Base-by-base conservation (phyloP, 164 flowering plant genomes). In the Protea cynaroides region DNA sequence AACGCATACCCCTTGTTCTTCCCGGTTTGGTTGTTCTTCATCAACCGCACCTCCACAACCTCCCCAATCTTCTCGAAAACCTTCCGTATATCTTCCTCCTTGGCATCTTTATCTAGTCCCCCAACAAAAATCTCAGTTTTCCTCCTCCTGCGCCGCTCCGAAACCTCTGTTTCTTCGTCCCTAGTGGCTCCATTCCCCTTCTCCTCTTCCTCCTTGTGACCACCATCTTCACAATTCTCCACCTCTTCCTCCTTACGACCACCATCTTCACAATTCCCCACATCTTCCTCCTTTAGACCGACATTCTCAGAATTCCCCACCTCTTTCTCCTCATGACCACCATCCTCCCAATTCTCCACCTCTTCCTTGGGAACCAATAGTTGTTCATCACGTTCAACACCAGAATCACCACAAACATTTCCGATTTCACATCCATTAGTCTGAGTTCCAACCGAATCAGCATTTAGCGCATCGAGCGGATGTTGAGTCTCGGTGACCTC, bases 1-100 rank as follows among this genome's bases (percentile, higher is more conserved):
- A 79, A 79, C 17, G 80, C 82, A 69, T 72, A 79, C 0, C 79
- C 82, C 47, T 76, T 79, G 19, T 74, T 79, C 71, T 72, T 69
- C 38, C 76, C 69, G 0, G 78, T 76, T 49, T 72, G 62, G 18
- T 59, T 40, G 40, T 72, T 70, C 73, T 46, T 69, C 56, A 67
- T 44, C 69, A 79, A 25, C 46, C 73, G 71, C 36, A 79, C 72
- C 57, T 76, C 80, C 25, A 57, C 61, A 56, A 79, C 52, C 61
- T 74, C 70, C 12, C 82, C 82, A 19, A 63, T 72, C 54, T 72
- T 71, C 58, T 65, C 77, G 24, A 79, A 76, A 23, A 67, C 73
- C 53, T 72, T 76, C 62, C 70, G 69, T 15, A 79, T 46, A 63
- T 79, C 82, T n/a, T 74, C 80, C 68, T 74, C 82, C 57, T 52